These are phyloP conservation scores for Mycena sanguinolenta DNA, from an alignment of 768 basidiomycete species.

Conservation along the genomic window DNA sequence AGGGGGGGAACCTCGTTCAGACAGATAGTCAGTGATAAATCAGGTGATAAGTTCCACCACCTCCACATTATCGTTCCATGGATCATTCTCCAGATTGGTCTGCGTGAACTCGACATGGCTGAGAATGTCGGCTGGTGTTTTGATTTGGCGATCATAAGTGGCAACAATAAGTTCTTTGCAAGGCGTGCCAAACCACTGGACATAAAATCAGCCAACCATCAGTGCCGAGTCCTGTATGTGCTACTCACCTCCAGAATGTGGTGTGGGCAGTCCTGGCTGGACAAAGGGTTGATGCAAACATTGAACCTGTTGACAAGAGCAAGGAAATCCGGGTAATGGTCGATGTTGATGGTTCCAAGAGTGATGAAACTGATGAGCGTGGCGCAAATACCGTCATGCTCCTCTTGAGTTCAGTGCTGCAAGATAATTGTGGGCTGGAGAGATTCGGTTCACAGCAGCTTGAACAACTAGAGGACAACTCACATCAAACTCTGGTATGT, in stretches of 20 bases:
- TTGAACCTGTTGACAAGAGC: neutral
- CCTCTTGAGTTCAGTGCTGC: neutral
- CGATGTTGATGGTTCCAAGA: neutral
- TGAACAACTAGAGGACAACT: neutral
- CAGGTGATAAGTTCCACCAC: neutral
- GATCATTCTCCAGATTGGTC: neutral
- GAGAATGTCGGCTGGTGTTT: neutral
- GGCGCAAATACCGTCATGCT: slow-evolving; percentile 4
- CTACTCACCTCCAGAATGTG: slow-evolving; percentile 7
- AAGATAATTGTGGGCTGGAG: slow-evolving; percentile 4
- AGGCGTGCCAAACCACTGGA: slow-evolving; percentile 22
- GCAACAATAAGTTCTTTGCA: slow-evolving; percentile 1
- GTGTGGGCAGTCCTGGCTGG: neutral
- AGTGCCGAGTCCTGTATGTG: neutral
- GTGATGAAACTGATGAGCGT: slow-evolving; percentile 9
- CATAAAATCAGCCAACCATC: neutral
- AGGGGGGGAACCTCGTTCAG: neutral
- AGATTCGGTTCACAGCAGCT: neutral
- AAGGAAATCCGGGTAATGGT: slow-evolving; percentile 4
- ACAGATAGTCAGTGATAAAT: slow-evolving; percentile 13
- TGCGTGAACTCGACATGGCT: slow-evolving; percentile 7
- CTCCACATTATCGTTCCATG: slow-evolving; percentile 12
- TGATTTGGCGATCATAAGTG: slow-evolving; percentile 1
- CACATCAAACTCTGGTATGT: slow-evolving; percentile 19
- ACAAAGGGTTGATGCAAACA: neutral